phyloP scores from a whole-genome alignment of 1,284 basidiomycete genomes.

The Taiwanofungus camphoratus region DNA sequence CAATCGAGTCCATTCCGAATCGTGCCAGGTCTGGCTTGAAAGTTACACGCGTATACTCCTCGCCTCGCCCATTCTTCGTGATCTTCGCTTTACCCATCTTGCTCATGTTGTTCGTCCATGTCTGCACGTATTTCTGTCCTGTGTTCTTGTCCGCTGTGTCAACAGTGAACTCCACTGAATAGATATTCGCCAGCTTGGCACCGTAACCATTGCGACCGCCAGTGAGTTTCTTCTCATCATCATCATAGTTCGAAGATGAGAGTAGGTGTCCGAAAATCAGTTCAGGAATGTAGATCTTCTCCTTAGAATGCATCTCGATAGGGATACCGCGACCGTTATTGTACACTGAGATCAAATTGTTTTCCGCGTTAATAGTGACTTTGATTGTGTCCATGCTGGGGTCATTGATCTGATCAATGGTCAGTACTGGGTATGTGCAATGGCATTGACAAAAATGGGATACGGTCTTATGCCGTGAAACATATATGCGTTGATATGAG shows the following conservation, averaged over 20 bases:
- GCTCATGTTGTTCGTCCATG: conserved; percentile 93
- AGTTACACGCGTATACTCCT: conserved; percentile 93
- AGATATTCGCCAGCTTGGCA: conserved; percentile 98
- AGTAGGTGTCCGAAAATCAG: conserved; percentile 96
- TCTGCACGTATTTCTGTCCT: conserved; percentile 91
- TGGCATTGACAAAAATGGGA: not conserved
- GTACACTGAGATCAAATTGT: conserved; percentile 85
- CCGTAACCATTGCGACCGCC: conserved; percentile 99
- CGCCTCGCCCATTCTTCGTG: conserved; percentile 80
- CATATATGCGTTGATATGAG: conserved; percentile 5
- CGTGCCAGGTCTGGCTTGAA: conserved; percentile 91
- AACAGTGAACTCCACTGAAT: conserved; percentile 95
- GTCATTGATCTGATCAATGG: conserved; percentile 75
- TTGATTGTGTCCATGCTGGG: conserved; percentile 85
- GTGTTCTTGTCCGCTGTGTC: conserved; percentile 93
- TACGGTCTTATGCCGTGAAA: too few relatives aligned
- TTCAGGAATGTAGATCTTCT: conserved; percentile 96
- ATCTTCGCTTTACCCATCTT: conserved; percentile 88
- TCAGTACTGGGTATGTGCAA: not conserved
- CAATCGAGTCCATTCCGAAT: conserved; percentile 91
- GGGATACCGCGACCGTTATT: conserved; percentile 98
- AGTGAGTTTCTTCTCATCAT: conserved; percentile 97
- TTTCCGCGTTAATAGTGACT: conserved; percentile 81
- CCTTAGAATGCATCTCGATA: conserved; percentile 90
- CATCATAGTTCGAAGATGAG: conserved; percentile 97